Base-by-base conservation (phyloP, 805 yeast species). In the Metschnikowia vanudenii region DNA sequence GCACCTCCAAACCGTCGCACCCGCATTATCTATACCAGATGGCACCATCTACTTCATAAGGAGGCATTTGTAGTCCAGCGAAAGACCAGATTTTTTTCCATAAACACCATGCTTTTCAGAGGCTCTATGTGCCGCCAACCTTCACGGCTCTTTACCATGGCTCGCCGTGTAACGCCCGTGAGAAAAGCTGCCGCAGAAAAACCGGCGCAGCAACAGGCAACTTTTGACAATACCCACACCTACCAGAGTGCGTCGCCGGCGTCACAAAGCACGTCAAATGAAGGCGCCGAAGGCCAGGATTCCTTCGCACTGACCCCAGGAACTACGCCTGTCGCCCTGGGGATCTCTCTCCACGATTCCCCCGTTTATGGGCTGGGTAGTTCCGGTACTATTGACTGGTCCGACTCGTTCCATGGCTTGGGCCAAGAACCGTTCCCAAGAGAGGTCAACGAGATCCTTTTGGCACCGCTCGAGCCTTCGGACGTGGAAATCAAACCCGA, bases 401-500 rank as follows among this genome's bases (percentile, higher is more conserved):
- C 91, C 11, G 83, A 79, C 20, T 87, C 96, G 2, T 94, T 84
- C 71, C 85, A 80, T 56, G 98, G 98, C 0, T 69, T 94, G 29
- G 96, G 96, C 5, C 69, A 80, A 3, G 79, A 75, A n/a, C 84
- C 97, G 1, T 92, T 94, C 58, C 68, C 82, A 3, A 72, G 72
- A 13, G 79, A 80, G 34, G 74, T 82, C 0, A 82, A 80, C 45
- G 77, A 78, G 20, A 72, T 80, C n/a, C 69, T 94, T 14, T 62
- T 81, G 43, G 79, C 83, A 6, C 79, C 84, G 0, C 61, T 94
- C n/a, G 76, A 75, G 0, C 75, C 79, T 5, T 75, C 76, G 22
- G 97, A 92, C 56, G 82, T 94, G 43, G 99, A 94, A 63, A 85
- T 94, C 54, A 94, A 92, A 50, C 98, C 98, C 0, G 99, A 94